Conservation (phyloP, 768 basidiomycete species). For the Coprinopsis sp. region DNA sequence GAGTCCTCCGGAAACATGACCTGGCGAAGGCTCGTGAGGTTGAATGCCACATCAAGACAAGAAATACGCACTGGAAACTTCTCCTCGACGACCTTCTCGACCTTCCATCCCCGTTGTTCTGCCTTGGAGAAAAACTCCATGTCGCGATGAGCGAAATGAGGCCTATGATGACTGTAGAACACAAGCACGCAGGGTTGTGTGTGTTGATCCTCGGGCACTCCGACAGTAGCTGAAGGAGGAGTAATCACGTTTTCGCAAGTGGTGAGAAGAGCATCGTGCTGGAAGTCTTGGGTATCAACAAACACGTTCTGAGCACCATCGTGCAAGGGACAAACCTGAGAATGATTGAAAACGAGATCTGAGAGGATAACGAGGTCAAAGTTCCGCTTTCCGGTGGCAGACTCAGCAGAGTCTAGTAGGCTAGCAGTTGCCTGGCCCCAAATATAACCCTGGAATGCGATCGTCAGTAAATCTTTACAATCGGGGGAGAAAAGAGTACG, state of each 20-base stretch:
- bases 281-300: neutral
- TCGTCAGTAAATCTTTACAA: neutral
- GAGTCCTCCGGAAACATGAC: slow-evolving; percentile 89
- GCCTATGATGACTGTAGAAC: slow-evolving; percentile 87
- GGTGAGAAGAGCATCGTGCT: slow-evolving; percentile 80
- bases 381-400: slow-evolving; percentile 19
- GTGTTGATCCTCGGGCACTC: slow-evolving; percentile 10
- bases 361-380: slow-evolving; percentile 87
- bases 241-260: slow-evolving; percentile 56
- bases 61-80: slow-evolving; percentile 51
- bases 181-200: slow-evolving; percentile 49
- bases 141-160: slow-evolving; percentile 77
- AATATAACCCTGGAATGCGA: slow-evolving; percentile 53
- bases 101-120: slow-evolving; percentile 58
- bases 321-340: slow-evolving; percentile 51
- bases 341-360: slow-evolving; percentile 93
- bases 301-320: neutral
- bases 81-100: slow-evolving; percentile 62
- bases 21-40: slow-evolving; percentile 29
- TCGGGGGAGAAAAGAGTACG: slow-evolving; percentile 14
- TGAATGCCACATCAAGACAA: neutral
- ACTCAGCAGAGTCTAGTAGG: slow-evolving; percentile 31
- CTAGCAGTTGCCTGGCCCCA: slow-evolving; percentile 64
- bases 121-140: slow-evolving; percentile 78
- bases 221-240: neutral